A percentile compares a stretch with the other conserved stretches of the same genome.
phyloP scores from a whole-genome alignment of 768 basidiomycete species.

The Lepiota subincarnata region DNA sequence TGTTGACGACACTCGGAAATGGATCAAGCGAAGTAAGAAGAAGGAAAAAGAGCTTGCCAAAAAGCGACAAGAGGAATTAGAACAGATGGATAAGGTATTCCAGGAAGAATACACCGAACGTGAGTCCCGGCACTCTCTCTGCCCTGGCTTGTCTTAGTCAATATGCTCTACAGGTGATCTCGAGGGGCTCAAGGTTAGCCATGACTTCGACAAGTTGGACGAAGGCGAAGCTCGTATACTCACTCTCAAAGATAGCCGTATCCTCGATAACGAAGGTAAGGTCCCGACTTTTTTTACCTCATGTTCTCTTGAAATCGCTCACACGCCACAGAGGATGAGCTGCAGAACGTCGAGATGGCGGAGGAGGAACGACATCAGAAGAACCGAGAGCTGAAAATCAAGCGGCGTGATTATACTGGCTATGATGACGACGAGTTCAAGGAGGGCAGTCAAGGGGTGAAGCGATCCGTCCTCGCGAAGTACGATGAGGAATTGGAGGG shows the following conservation, averaged over 20 bases:
- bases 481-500: conserved; percentile 91
- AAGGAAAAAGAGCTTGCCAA: conserved; percentile 83
- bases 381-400: conserved; percentile 80
- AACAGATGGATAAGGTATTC: conserved; percentile 75
- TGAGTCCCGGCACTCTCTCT: conserved; percentile 32
- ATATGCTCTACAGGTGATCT: conserved; percentile 63
- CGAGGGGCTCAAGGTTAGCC: conserved; percentile 91
- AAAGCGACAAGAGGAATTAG: conserved; percentile 78
- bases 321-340: conserved; percentile 80
- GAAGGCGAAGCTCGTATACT: conserved; percentile 95
- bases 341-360: conserved; percentile 93
- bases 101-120: conserved; percentile 85
- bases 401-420: conserved; percentile 86
- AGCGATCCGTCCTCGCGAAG: conserved; percentile 80
- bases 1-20: conserved; percentile 76
- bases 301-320: not conserved
- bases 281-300: not conserved
- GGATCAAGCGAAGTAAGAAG: conserved; percentile 92
- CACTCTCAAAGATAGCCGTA: conserved; percentile 92
- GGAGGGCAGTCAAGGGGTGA: conserved; percentile 71
- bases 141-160: not conserved
- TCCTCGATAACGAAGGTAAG: conserved; percentile 91
- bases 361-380: conserved; percentile 81
- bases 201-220: conserved; percentile 87
- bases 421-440: conserved; percentile 95